Percentiles rank a stretch among this genome's conserved stretches.
Conservation (phyloP, 1,284 basidiomycete species). For the Tetrapyrgos nigripes region DNA sequence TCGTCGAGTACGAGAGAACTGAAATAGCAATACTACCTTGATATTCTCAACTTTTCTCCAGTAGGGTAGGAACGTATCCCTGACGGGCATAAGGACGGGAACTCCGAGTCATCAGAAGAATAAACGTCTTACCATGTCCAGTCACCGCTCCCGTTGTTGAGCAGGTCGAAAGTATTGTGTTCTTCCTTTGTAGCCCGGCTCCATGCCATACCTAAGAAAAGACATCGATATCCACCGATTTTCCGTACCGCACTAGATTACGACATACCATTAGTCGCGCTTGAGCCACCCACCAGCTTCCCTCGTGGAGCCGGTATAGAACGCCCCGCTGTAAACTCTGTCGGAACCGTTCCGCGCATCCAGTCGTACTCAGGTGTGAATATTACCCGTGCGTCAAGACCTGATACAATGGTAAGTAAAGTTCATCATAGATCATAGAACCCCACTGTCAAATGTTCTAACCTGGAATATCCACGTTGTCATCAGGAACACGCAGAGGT, state of each 20-base stretch:
- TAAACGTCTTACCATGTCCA: neutral
- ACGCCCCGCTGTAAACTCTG: conserved; percentile 4
- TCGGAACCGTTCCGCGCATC: conserved; percentile 14
- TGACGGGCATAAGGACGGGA: too few relatives aligned
- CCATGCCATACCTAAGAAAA: conserved; percentile 3
- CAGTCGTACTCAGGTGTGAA: conserved; percentile 14
- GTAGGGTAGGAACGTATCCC: neutral
- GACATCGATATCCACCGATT: too few relatives aligned
- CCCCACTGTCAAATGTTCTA: neutral
- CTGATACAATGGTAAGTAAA: neutral
- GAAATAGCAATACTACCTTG: neutral
- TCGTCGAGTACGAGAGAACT: neutral
- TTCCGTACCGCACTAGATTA: neutral
- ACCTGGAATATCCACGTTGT: conserved; percentile 7
- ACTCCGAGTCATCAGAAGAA: too few relatives aligned
- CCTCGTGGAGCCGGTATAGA: conserved; percentile 27
- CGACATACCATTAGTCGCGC: conserved; percentile 16
- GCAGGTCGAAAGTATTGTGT: neutral
- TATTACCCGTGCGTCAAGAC: neutral
- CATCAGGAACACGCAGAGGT: neutral
- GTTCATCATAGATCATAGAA: neutral
- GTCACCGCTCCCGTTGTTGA: neutral
- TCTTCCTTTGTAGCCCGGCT: conserved; percentile 14
- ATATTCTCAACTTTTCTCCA: neutral
- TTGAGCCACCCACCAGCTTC: conserved; percentile 49